Percentiles rank a stretch among this genome's conserved stretches.
phyloP scores from a whole-genome alignment of 352 stramenopile species.

The Phytophthora pseudosyringae region DNA sequence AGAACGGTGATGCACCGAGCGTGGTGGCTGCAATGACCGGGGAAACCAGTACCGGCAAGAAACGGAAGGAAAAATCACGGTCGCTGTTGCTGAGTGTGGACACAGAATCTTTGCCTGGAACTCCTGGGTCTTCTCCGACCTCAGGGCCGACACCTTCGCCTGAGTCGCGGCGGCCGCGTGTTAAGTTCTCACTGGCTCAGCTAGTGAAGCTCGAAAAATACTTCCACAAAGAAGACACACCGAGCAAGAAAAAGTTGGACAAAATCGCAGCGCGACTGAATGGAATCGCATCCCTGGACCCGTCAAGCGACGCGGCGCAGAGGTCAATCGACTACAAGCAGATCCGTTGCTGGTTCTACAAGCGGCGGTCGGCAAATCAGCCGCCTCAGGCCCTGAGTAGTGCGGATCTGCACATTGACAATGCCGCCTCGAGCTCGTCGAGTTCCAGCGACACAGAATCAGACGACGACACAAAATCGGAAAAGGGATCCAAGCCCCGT shows the following conservation, averaged over 20 bases:
- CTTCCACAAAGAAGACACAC: slow-evolving; percentile 85
- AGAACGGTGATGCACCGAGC: slow-evolving; percentile 44
- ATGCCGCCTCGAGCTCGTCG: slow-evolving; percentile 46
- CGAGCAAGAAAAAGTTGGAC: slow-evolving; percentile 81
- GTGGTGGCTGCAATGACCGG: slow-evolving; percentile 36
- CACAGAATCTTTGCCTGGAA: slow-evolving; percentile 60
- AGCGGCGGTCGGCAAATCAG: slow-evolving; percentile 79
- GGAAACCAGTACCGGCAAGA: slow-evolving; percentile 35
- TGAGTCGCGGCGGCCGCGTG: slow-evolving; percentile 64
- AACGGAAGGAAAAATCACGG: slow-evolving; percentile 55
- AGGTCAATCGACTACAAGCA: slow-evolving; percentile 88
- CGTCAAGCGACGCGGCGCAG: slow-evolving; percentile 61
- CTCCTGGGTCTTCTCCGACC: slow-evolving; percentile 57
- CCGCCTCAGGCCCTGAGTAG: slow-evolving; percentile 70
- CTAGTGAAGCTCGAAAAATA: slow-evolving; percentile 83
- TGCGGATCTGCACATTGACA: slow-evolving; percentile 58
- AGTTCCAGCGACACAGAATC: slow-evolving; percentile 75
- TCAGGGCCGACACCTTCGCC: slow-evolving; percentile 73
- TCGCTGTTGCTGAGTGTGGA: slow-evolving; percentile 63
- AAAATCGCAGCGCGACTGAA: slow-evolving; percentile 80
- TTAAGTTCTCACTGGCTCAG: slow-evolving; percentile 83
- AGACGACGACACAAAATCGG: slow-evolving; percentile 58
- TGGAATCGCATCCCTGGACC: slow-evolving; percentile 61
- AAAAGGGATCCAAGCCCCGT: slow-evolving; percentile 39
- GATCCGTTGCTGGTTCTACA: slow-evolving; percentile 90